These are phyloP conservation scores for Gossypium anomalum DNA, from an alignment of 345 rosid species.

Conservation along the genomic window DNA sequence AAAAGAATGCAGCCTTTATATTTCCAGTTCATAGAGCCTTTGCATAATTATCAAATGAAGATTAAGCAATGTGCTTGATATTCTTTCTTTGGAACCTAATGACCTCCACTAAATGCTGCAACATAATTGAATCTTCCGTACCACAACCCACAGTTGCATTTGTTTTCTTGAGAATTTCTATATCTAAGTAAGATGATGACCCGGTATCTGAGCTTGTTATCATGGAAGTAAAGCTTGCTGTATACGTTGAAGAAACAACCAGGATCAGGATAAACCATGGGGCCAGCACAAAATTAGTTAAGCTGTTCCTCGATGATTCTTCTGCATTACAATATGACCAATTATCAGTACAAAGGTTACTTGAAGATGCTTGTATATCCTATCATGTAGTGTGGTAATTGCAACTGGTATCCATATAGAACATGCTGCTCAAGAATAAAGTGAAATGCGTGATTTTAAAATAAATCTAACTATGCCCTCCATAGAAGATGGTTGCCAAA, in stretches of 20 bases:
- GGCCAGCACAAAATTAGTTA: constrained; percentile 15
- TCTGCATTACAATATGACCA: constrained; percentile 6
- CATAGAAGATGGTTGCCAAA: constrained; percentile 15
- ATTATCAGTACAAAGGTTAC: too few relatives aligned
- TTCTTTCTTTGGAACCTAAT: constrained; percentile 13
- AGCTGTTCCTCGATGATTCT: constrained; percentile 5
- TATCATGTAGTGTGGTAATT: not conserved
- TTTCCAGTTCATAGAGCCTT: constrained; percentile 16
- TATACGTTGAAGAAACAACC: constrained; percentile 12
- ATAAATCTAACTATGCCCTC: constrained; percentile 6
- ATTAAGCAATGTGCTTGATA: constrained; percentile 3
- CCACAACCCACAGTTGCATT: constrained; percentile 21
- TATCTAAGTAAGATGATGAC: constrained; percentile 6
- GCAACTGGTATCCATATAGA: constrained; percentile 1
- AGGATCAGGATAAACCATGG: constrained; percentile 27
- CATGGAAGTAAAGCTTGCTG: constrained; percentile 18
- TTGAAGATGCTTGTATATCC: too few relatives aligned
- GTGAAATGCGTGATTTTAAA: not conserved
- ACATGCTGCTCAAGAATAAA: not conserved
- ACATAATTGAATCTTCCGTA: constrained; percentile 6
- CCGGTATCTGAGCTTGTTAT: constrained; percentile 16
- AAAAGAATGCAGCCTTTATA: constrained; percentile 19
- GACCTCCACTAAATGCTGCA: constrained; percentile 1
- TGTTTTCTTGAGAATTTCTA: constrained; percentile 15
- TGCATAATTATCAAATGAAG: constrained; percentile 17